These are phyloP conservation scores for Penicillium sp. DNA, from an alignment of 2,329 filamentous ascomycete species.

Conservation along the genomic window DNA sequence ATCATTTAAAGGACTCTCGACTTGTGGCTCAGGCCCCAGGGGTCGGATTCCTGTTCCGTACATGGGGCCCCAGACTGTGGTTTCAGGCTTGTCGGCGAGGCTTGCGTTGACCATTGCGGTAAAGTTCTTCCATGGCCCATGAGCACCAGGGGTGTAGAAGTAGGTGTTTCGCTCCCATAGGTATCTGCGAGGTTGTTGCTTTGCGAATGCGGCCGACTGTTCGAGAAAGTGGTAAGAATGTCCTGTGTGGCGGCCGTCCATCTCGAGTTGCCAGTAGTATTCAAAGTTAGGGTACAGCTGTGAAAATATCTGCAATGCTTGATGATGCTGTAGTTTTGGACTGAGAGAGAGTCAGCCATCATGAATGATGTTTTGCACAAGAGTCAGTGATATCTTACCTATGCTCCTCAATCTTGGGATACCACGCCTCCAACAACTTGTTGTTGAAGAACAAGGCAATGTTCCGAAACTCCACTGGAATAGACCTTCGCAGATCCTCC, in stretches of 20 bases:
- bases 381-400: slow-evolving; percentile 15
- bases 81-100: slow-evolving; percentile 13
- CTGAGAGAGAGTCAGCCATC: slow-evolving; percentile 8
- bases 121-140: slow-evolving; percentile 74
- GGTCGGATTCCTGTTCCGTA: slow-evolving; percentile 23
- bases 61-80: slow-evolving; percentile 28
- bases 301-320: slow-evolving; percentile 63
- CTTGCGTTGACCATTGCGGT: slow-evolving; percentile 58
- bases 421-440: slow-evolving; percentile 29
- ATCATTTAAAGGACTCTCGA: slow-evolving; percentile 17
- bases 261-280: slow-evolving; percentile 71
- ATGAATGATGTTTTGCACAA: neutral
- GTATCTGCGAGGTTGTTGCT: slow-evolving; percentile 67
- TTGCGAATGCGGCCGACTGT: slow-evolving; percentile 66
- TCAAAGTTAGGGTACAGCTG: slow-evolving; percentile 64
- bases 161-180: slow-evolving; percentile 76
- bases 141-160: slow-evolving; percentile 72
- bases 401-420: slow-evolving; percentile 30
- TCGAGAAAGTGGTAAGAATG: slow-evolving; percentile 74
- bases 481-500: slow-evolving; percentile 52
- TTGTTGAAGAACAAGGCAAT: slow-evolving; percentile 38
- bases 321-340: slow-evolving; percentile 48
- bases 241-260: slow-evolving; percentile 66
- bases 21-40: slow-evolving; percentile 24
- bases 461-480: slow-evolving; percentile 37